These are phyloP conservation scores for Calonectria ilicicola DNA, from an alignment of 2,329 filamentous ascomycete species.

Conservation along the genomic window DNA sequence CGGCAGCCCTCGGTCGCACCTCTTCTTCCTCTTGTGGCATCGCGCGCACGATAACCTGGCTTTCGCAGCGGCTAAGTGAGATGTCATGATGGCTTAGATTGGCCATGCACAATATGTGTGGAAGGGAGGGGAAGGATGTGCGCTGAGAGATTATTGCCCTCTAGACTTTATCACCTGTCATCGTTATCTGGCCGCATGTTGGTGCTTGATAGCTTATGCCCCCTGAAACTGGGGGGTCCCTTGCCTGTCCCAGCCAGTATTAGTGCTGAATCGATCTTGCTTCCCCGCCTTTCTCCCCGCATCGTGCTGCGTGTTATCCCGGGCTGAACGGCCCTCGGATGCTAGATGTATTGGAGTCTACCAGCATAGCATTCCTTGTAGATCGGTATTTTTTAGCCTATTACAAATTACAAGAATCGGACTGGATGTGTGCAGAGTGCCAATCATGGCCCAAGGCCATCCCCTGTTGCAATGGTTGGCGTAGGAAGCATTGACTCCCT, in stretches of 20 bases:
- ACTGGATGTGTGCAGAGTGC: not conserved
- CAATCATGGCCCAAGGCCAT: not conserved
- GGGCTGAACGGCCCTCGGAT: not conserved
- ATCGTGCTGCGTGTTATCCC: not conserved
- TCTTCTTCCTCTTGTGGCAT: slow-evolving; percentile 57
- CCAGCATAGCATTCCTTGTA: not conserved
- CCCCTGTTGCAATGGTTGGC: not conserved
- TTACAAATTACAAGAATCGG: not conserved
- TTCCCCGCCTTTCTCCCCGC: slow-evolving; percentile 7
- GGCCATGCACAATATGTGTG: not conserved
- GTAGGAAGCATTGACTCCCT: not conserved
- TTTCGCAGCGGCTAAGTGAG: not conserved
- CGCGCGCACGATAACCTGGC: slow-evolving; percentile 50
- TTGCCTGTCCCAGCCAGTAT: not conserved
- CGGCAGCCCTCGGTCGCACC: slow-evolving; percentile 54
- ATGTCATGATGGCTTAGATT: slow-evolving; percentile 2
- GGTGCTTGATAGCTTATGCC: not conserved
- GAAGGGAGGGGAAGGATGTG: not conserved
- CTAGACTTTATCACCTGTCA: not conserved
- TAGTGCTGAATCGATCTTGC: slow-evolving; percentile 1
- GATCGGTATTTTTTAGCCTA: not conserved
- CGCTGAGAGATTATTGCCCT: slow-evolving; percentile 5
- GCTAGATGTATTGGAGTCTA: not conserved
- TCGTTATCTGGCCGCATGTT: not conserved
- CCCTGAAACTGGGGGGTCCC: not conserved